Evolutionary conservation across 2,329 filamentous ascomycete genomes (phyloP), one percentile per base, ranked within the genome.

Genomic region (Fusarium bulbicola): DNA sequence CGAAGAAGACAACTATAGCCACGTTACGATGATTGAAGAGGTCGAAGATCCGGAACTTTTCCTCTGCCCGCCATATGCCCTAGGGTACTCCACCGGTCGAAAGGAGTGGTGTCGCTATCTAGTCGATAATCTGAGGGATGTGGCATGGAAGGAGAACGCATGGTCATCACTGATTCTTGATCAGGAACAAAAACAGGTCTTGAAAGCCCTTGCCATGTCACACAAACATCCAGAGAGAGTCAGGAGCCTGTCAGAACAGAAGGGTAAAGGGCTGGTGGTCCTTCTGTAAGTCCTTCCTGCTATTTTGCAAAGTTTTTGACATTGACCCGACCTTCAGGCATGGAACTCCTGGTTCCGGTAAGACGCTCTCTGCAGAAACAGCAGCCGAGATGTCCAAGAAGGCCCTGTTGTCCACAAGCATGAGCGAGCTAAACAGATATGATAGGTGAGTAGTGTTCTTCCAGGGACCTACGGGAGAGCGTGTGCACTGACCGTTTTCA

Each of bases 301-400:
- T 0, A 0, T 4, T 2, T 18, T 1, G 3, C 1, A 16, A 2
- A 7, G 10, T 18, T 0, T 3, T 7, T 30, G 3, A 9, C 1
- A 16, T 5, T 54, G 15, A 40, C 20, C 7, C 14, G 2, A 10
- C 1, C 4, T 14, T 5, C 1, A 54, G 52, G 20, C 52, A 54
- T 30, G 52, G 26, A 10, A 40, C 52, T 18, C 52, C 52, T 14
- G 52, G 36, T 7, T 40, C 52, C 0, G 52, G 36, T 14, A 42
- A 54, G 2, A 54, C 52, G 4, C 34, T 42, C 0, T 54, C 52
- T 11, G 52, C 52, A 18, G 52, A 54, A 20, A 54, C 36, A 20
- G 52, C 52, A 18, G 52, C 52, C 6, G 36, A 54, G 52, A 54
- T 54, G 52, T 54, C 52, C 0, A n/a, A 42, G 21, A 54, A 42